phyloP scores from a whole-genome alignment of 805 yeast species.

The Candida golubevii region DNA sequence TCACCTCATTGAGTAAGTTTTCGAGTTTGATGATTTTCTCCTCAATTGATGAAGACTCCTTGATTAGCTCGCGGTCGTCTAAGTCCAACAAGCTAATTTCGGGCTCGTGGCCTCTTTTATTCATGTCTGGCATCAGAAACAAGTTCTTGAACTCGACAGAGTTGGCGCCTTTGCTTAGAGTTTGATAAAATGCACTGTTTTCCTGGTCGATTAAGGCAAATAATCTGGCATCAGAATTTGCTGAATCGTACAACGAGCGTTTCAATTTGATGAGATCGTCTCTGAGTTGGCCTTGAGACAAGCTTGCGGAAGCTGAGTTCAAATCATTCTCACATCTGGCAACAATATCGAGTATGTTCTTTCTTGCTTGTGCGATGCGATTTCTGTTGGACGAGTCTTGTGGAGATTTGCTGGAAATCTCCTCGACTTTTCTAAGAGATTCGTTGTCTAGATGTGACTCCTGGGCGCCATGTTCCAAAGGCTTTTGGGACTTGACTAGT shows the following conservation, averaged over 20 bases:
- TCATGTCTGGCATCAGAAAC: constrained; percentile 16
- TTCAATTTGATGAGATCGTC: constrained; percentile 56
- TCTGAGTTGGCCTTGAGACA: constrained; percentile 25
- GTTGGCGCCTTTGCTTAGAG: constrained; percentile 38
- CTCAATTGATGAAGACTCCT: constrained; percentile 21
- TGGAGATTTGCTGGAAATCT: constrained; percentile 22
- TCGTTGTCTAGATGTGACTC: constrained; percentile 6
- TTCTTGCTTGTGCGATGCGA: constrained; percentile 27
- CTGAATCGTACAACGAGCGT: constrained; percentile 57
- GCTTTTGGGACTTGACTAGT: constrained; percentile 19
- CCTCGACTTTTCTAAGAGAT: constrained; percentile 13
- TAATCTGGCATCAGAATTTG: constrained; percentile 53
- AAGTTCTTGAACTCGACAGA: constrained; percentile 36
- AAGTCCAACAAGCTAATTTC: constrained; percentile 59
- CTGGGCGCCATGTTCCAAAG: neutral
- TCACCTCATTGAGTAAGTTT: constrained; percentile 55
- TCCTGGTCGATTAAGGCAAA: constrained; percentile 42
- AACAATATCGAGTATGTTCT: constrained; percentile 33
- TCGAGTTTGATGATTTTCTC: constrained; percentile 48
- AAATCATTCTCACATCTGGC: constrained; percentile 28
- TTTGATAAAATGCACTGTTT: constrained; percentile 21
- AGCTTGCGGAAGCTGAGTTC: constrained; percentile 6
- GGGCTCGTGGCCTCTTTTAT: constrained; percentile 17
- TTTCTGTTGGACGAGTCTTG: constrained; percentile 35
- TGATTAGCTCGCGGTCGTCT: constrained; percentile 43